Evolutionary conservation across 495 filamentous ascomycete genomes (phyloP).

Genomic region (Rostrohypoxylon terebratum): DNA sequence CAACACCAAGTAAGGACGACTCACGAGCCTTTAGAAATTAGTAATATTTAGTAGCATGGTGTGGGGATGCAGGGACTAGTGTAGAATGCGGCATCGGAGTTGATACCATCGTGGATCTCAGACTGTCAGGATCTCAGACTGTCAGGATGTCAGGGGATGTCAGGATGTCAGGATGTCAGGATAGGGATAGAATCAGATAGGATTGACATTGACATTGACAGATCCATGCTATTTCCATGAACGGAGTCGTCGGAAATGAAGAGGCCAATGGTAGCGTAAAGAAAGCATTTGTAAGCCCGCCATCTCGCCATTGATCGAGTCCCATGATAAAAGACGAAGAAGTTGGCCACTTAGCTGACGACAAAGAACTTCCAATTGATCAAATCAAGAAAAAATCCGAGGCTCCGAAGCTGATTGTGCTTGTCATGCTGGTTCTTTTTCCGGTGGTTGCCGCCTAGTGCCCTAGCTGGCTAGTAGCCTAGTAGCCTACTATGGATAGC

Average conservation of each 20-base stretch:
- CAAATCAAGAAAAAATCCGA: slow-evolving; percentile 30
- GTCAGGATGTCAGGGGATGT: too few species aligned
- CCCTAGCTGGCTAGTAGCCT: neutral
- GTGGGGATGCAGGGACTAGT: slow-evolving; percentile 32
- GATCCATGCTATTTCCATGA: slow-evolving; percentile 16
- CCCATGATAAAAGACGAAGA: slow-evolving; percentile 10
- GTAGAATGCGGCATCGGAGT: slow-evolving; percentile 28
- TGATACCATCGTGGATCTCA: slow-evolving; percentile 19
- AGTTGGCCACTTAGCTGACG: neutral
- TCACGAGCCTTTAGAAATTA: slow-evolving; percentile 22
- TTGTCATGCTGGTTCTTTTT: slow-evolving; percentile 7
- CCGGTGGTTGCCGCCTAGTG: slow-evolving; percentile 3
- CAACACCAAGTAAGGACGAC: slow-evolving; percentile 15
- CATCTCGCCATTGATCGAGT: neutral
- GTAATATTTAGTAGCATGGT: neutral
- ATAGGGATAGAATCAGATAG: too few species aligned
- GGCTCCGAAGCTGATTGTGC: slow-evolving; percentile 11
- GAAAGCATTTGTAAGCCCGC: slow-evolving; percentile 9
- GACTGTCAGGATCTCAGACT: neutral
- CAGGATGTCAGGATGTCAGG: too few species aligned
- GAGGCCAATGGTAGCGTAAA: slow-evolving; percentile 27
- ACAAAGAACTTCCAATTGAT: neutral
- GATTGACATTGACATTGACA: slow-evolving; percentile 14
- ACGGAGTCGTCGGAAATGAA: slow-evolving; percentile 19
- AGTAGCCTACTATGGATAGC: too few species aligned